Base-by-base conservation (phyloP, 2,329 filamentous ascomycete species). In the Trichoderma polysporum region DNA sequence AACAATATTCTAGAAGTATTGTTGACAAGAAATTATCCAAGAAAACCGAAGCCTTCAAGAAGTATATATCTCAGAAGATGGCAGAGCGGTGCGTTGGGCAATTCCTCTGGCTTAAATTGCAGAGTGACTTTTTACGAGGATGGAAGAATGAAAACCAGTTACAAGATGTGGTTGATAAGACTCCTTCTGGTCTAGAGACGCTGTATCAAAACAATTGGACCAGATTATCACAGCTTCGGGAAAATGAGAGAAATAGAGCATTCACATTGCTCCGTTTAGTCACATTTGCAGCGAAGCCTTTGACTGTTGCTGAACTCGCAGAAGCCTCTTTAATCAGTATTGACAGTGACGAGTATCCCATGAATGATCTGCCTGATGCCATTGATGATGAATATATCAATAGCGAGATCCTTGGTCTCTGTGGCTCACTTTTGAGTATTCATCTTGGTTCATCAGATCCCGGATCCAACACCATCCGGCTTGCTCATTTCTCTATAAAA, bases 61-160 rank as follows among this genome's bases (percentile, higher is more conserved):
- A 61, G 0, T 50, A 69, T 0, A 62, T 79, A 1, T 73, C 75
- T 1, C 12, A 70, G 4, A 65, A 49, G n/a, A 71, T 79, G 64
- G 65, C 75, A 0, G 57, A 73, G 3, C 67, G 71, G 1, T 78
- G 73, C 29, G 68, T 76, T 1, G 78, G 76, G 0, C 77, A 78
- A 45, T 79, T 80, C 37, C 50, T 79, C 0, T 78, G 72, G 70
- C 68, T 79, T 1, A 75, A 73, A 15, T 35, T 79, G 67, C 72
- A 77, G 12, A 73, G 73, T 8, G 35, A 70, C 1, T 67, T 71
- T 3, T 52, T 79, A 0, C 65, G 69, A 0, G 69, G 60, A 6
- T 68, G 73, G 0, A 75, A 74, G 68, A 76, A 71, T 22, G 69
- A 70, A 39, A 74, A 73, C 15, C 71, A 76, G 29, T 69, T 80